Evolutionary conservation across 768 basidiomycete genomes (phyloP), one percentile per base, ranked within the genome.

Genomic region (Psilocybe cubensis): DNA sequence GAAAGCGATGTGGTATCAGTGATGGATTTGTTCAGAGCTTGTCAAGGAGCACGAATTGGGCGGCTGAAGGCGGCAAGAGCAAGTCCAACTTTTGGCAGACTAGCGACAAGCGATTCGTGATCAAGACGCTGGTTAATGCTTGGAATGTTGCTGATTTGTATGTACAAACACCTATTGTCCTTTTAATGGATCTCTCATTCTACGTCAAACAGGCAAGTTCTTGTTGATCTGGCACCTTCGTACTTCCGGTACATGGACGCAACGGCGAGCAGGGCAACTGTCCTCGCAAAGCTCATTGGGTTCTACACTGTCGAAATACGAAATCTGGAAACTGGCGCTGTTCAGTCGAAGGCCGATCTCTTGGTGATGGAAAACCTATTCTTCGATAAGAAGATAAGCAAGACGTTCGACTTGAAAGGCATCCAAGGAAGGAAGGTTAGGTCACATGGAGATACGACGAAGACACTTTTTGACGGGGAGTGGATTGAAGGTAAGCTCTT

Each of bases 341-440:
- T 83, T 4, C 86, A 89, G 63, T 80, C 82, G 12, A 89, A 88
- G 66, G 82, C 85, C 1, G 91, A 94, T 67, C 75, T 94, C 11
- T 75, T 93, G 4, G 87, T 93, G 7, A 92, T 93, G 90, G 92
- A 93, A 71, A 93, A 93, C 63, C 69, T 93, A 17, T 93, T 94
- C 66, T 91, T 86, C 64, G 76, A 83, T 41, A 83, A 84, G 68
- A 84, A 84, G 47, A 79, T 91, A 50, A 71, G 74, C 50, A 86
- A 85, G 74, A 88, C 84, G 0, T 94, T 89, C 64, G 92, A 94
- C 67, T 73, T 94, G 51, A 94, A 94, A 69, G 92, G 92, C 2
- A 93, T 94, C 33, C 87, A 87, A 54, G 88, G 88, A 0, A 76
- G 91, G 14, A 89, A 86, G 66, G 86, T 89, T 46, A 90, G 89